A percentile compares a stretch with the other conserved stretches of the same genome.
phyloP scores from a whole-genome alignment of 2,329 filamentous ascomycete genomes.

The Fusarium robinianum region DNA sequence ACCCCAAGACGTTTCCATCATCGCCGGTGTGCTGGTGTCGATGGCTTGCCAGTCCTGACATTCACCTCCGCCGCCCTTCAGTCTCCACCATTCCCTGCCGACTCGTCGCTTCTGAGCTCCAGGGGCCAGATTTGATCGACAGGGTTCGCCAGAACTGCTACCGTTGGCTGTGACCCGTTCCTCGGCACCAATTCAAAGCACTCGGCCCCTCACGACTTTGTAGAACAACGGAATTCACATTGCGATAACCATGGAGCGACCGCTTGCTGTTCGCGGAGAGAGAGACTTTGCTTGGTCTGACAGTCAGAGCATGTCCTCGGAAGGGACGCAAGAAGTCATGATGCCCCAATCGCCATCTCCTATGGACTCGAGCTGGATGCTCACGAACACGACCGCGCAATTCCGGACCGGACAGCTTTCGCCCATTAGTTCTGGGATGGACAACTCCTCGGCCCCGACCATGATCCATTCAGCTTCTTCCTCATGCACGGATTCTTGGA shows the following conservation, averaged over 20 bases:
- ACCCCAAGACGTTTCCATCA: constrained; percentile 37
- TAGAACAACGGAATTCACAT: background rate
- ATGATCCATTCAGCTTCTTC: constrained; percentile 53
- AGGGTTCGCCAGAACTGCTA: constrained; percentile 20
- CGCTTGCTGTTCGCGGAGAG: constrained; percentile 48
- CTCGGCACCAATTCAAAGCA: constrained; percentile 13
- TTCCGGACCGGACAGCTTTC: constrained; percentile 55
- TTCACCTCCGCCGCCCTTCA: constrained; percentile 33
- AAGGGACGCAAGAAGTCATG: constrained; percentile 42
- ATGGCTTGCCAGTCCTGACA: constrained; percentile 36
- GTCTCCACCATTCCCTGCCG: constrained; percentile 36
- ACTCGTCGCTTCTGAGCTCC: constrained; percentile 28
- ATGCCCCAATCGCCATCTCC: constrained; percentile 42
- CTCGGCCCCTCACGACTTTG: background rate
- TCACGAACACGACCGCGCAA: constrained; percentile 33
- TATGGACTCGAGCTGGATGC: constrained; percentile 39
- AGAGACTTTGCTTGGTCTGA: constrained; percentile 53
- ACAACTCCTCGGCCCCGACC: constrained; percentile 48
- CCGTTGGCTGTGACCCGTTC: constrained; percentile 16
- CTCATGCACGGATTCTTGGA: constrained; percentile 53
- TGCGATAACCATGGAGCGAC: constrained; percentile 49
- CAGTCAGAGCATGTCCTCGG: constrained; percentile 50
- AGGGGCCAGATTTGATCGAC: constrained; percentile 25
- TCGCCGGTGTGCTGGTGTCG: constrained; percentile 37
- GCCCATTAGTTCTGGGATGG: constrained; percentile 57